Evolutionary conservation across 805 yeast species (phyloP).

Genomic region (Debaryomyces tyrocola): DNA sequence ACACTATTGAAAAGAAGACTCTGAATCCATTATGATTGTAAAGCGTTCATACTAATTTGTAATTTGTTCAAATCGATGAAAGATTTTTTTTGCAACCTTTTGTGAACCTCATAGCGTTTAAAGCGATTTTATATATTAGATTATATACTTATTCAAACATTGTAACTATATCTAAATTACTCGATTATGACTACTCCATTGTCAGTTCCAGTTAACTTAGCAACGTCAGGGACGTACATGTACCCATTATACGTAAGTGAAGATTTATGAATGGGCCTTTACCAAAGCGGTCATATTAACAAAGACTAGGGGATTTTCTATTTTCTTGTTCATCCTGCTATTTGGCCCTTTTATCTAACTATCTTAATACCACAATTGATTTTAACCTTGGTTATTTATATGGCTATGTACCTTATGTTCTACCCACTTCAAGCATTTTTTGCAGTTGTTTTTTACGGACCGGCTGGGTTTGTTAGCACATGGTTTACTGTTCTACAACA

Average conservation of each 20-base stretch:
- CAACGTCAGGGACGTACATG: constrained; percentile 16
- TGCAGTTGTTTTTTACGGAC: constrained; percentile 47
- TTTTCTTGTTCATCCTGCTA: constrained; percentile 37
- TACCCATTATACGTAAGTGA: constrained; percentile 24
- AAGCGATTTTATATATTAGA: neutral
- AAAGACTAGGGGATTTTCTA: constrained; percentile 40
- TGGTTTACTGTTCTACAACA: constrained; percentile 46
- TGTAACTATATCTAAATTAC: neutral
- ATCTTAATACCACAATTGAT: constrained; percentile 46
- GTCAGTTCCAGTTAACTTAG: neutral
- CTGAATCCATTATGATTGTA: no score
- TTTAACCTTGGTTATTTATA: constrained; percentile 36
- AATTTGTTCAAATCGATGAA: no score
- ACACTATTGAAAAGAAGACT: no score
- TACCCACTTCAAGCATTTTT: constrained; percentile 47
- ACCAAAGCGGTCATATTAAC: constrained; percentile 6
- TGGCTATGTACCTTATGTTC: constrained; percentile 34
- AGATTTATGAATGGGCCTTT: neutral
- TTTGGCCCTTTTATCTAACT: constrained; percentile 49
- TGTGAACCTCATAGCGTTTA: neutral
- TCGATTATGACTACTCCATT: neutral
- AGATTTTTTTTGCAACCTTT: neutral
- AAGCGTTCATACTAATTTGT: no score
- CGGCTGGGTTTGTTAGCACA: constrained; percentile 49
- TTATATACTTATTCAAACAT: no score